These are phyloP conservation scores for Xylaria bambusicola DNA, from an alignment of 495 filamentous ascomycete species.

Conservation along the genomic window DNA sequence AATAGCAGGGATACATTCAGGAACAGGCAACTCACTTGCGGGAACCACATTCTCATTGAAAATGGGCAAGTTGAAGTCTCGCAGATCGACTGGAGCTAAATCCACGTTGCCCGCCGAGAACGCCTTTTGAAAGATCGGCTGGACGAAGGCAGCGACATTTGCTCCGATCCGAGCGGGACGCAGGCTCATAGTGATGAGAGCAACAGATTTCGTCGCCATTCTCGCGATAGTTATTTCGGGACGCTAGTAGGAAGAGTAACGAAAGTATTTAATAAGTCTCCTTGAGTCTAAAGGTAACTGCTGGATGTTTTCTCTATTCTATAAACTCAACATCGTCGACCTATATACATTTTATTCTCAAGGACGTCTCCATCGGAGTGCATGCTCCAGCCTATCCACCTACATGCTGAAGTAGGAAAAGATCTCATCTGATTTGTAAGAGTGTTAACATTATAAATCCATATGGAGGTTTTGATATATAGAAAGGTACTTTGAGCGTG, in stretches of 20 bases:
- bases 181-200: constrained; percentile 42
- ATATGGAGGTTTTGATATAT: background rate
- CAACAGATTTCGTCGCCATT: constrained; percentile 39
- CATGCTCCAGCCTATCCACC: too few relatives aligned
- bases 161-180: constrained; percentile 40
- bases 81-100: constrained; percentile 50
- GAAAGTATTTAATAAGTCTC: background rate
- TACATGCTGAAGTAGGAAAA: too few relatives aligned
- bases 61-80: constrained; percentile 56
- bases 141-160: constrained; percentile 37
- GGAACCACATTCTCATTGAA: constrained; percentile 57
- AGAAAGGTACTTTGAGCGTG: too few relatives aligned
- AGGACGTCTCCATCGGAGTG: background rate
- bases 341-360: background rate
- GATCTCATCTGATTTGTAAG: constrained; percentile 1
- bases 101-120: constrained; percentile 23
- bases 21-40: constrained; percentile 34
- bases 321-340: too few relatives aligned
- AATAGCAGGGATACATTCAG: too few relatives aligned
- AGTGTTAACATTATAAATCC: background rate
- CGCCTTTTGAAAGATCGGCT: constrained; percentile 33
- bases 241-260: background rate
- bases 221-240: background rate
- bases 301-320: background rate
- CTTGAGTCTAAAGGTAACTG: background rate